These are phyloP conservation scores for Microsporum audouinii DNA, from an alignment of 2,329 filamentous ascomycete species.

Conservation along the genomic window DNA sequence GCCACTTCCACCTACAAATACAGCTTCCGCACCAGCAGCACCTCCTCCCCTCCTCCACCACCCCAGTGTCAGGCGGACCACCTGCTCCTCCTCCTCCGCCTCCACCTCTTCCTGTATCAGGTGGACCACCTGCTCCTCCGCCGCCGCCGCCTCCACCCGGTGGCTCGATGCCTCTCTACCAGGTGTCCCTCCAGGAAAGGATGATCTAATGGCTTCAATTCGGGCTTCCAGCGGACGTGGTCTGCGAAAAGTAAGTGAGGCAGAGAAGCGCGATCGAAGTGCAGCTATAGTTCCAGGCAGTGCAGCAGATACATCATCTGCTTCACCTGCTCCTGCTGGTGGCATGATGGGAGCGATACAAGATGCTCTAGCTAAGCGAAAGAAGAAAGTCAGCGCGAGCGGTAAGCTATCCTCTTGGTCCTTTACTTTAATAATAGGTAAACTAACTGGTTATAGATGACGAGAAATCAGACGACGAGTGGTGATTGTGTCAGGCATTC, in stretches of 20 bases:
- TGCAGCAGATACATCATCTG: constrained; percentile 49
- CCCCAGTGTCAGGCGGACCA: constrained; percentile 23
- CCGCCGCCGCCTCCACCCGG: constrained; percentile 37
- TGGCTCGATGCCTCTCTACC: constrained; percentile 34
- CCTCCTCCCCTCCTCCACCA: constrained; percentile 33
- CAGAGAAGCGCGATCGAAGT: constrained; percentile 38
- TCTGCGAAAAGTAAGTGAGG: constrained; percentile 36
- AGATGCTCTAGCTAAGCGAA: constrained; percentile 65
- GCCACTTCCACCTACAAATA: constrained; percentile 25
- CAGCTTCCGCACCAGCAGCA: constrained; percentile 19
- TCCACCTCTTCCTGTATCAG: constrained; percentile 23
- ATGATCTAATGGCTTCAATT: constrained; percentile 38
- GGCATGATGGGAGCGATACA: constrained; percentile 77
- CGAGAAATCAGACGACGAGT: constrained; percentile 38
- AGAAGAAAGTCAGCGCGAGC: constrained; percentile 87
- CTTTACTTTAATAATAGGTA: neutral
- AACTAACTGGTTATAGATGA: constrained; percentile 27
- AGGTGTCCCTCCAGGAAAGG: constrained; percentile 27
- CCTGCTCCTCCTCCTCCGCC: constrained; percentile 19
- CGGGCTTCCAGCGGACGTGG: constrained; percentile 45
- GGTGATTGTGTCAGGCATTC: constrained; percentile 23
- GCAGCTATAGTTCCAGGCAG: constrained; percentile 34
- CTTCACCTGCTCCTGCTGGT: constrained; percentile 44
- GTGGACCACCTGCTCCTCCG: constrained; percentile 33
- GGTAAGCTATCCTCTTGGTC: constrained; percentile 51